These are phyloP conservation scores for Phylloporus arenicola DNA, from an alignment of 768 basidiomycete genomes.

Conservation along the genomic window DNA sequence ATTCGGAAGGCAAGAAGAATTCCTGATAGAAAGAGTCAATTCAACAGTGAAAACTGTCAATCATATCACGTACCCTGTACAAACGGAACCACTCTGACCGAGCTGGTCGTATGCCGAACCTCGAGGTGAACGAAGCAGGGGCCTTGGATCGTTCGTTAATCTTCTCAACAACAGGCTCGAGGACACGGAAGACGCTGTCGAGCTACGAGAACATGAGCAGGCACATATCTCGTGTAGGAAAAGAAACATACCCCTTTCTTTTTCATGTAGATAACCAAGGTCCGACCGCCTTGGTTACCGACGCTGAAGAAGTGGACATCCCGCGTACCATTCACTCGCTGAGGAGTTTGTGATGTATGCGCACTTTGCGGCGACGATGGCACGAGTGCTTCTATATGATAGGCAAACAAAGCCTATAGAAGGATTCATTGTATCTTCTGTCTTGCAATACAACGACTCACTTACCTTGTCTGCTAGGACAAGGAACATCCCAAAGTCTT, in stretches of 20 bases:
- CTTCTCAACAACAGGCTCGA: constrained; percentile 94
- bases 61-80: constrained; percentile 52
- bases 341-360: constrained; percentile 72
- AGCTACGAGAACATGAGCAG: constrained; percentile 35
- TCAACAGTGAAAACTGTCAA: not conserved
- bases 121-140: constrained; percentile 64
- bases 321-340: constrained; percentile 84
- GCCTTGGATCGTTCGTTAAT: constrained; percentile 73
- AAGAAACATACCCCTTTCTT: constrained; percentile 65
- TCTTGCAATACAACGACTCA: not conserved
- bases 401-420: constrained; percentile 76
- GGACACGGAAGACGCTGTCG: constrained; percentile 91
- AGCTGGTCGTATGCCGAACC: constrained; percentile 71
- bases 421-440: not conserved
- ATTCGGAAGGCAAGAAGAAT: constrained; percentile 90
- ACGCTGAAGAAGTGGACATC: constrained; percentile 97
- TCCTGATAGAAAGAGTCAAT: constrained; percentile 40
- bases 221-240: constrained; percentile 5
- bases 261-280: constrained; percentile 93
- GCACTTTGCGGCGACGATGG: constrained; percentile 72
- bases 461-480: constrained; percentile 86
- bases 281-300: constrained; percentile 79
- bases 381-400: constrained; percentile 93
- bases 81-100: constrained; percentile 93
- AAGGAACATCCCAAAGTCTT: constrained; percentile 94